A percentile compares a stretch with the other conserved stretches of the same genome.
Conservation (phyloP, 2,329 filamentous ascomycete genomes). For the Trichoderma citrinoviride region DNA sequence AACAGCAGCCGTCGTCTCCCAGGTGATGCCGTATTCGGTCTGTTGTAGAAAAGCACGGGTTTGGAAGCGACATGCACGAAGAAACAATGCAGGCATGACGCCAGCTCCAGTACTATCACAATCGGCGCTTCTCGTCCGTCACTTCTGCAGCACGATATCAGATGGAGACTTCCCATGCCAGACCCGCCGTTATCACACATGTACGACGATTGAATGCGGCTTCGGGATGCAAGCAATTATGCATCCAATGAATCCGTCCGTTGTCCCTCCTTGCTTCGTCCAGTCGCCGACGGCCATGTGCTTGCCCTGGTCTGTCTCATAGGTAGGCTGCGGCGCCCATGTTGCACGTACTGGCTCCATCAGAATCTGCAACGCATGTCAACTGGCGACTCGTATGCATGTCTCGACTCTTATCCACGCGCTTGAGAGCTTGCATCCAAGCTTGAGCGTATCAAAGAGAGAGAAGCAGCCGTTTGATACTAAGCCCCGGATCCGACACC, state of each 20-base stretch:
- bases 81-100: no score
- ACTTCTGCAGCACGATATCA: neutral
- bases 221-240: neutral
- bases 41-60: no score
- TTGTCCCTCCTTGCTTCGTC: neutral
- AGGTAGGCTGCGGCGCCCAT: constrained; percentile 1
- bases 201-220: neutral
- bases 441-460: neutral
- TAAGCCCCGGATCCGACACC: neutral
- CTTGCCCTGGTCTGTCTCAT: neutral
- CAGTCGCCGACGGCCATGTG: constrained; percentile 5
- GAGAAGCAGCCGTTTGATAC: no score
- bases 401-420: neutral
- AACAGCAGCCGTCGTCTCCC: no score
- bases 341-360: neutral
- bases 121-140: no score
- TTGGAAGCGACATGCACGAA: no score
- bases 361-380: neutral
- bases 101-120: neutral
- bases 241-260: neutral
- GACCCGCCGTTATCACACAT: neutral
- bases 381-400: neutral
- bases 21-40: no score
- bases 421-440: constrained; percentile 1
- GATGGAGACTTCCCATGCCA: neutral